Evolutionary conservation across 2,329 filamentous ascomycete species (phyloP).

Genomic region (Fusarium caatingaense): DNA sequence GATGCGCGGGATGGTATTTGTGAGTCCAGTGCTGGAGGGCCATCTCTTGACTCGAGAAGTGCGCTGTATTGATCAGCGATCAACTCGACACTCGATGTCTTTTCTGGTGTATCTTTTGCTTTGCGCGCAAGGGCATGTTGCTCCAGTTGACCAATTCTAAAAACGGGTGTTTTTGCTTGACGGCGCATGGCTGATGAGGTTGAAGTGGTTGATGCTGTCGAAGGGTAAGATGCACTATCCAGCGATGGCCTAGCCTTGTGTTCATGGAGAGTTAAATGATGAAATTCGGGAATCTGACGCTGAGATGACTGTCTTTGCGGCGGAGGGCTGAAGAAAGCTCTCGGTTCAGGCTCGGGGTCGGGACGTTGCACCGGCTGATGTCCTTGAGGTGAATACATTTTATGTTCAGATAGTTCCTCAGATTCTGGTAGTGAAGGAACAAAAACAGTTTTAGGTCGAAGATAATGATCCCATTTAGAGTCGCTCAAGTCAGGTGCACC

Average conservation of each 20-base stretch:
- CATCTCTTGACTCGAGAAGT: slow-evolving; percentile 54
- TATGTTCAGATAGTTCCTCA: slow-evolving; percentile 23
- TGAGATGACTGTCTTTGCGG: slow-evolving; percentile 33
- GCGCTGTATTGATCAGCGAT: slow-evolving; percentile 65
- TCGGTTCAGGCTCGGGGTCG: slow-evolving; percentile 21
- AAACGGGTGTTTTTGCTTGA: slow-evolving; percentile 64
- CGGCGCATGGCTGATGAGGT: slow-evolving; percentile 53
- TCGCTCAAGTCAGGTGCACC: slow-evolving; percentile 46
- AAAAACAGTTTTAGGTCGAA: slow-evolving; percentile 41
- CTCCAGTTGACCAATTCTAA: slow-evolving; percentile 63
- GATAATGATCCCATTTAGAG: slow-evolving; percentile 47
- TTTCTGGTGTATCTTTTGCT: slow-evolving; percentile 43
- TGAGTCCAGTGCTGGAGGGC: slow-evolving; percentile 52
- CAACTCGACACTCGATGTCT: slow-evolving; percentile 58
- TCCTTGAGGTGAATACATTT: slow-evolving; percentile 9
- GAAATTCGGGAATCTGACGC: slow-evolving; percentile 43
- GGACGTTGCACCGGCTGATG: neutral
- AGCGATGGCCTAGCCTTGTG: slow-evolving; percentile 38
- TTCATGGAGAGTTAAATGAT: slow-evolving; percentile 42
- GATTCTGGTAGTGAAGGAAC: slow-evolving; percentile 32
- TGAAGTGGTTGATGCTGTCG: slow-evolving; percentile 51
- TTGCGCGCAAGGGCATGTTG: slow-evolving; percentile 41
- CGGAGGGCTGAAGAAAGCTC: slow-evolving; percentile 23
- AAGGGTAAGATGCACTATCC: slow-evolving; percentile 45
- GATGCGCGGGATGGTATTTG: slow-evolving; percentile 29